Conservation (phyloP, 148 eudicot genomes). For the Nepenthes mirabilis region DNA sequence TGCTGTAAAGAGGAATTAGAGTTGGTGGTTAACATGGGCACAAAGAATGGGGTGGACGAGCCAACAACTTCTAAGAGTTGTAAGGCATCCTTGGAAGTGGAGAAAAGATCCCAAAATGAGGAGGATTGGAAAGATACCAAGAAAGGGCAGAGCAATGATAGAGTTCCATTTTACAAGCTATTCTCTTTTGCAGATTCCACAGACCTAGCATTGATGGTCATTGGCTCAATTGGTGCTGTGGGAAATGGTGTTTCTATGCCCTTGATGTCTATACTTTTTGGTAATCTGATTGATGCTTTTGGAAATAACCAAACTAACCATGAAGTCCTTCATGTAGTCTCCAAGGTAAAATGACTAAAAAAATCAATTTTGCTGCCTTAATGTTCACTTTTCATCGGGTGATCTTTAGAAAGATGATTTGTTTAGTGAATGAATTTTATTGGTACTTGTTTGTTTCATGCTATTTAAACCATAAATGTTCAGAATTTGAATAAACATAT, state of each 20-base stretch:
- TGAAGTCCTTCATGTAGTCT: constrained; percentile 23
- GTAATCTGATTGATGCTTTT: constrained; percentile 47
- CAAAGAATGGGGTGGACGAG: not conserved
- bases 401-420: not conserved
- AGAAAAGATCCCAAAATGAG: not conserved
- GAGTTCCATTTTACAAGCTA: constrained; percentile 49
- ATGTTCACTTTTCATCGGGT: not conserved
- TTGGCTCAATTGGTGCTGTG: constrained; percentile 50
- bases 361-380: not conserved
- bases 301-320: constrained; percentile 34
- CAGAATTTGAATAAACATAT: too few relatives aligned
- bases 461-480: too few relatives aligned
- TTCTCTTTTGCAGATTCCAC: constrained; percentile 52
- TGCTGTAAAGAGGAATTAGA: too few relatives aligned
- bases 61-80: not conserved
- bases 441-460: too few relatives aligned
- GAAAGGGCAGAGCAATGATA: constrained; percentile 8
- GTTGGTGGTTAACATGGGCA: not conserved
- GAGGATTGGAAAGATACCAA: not conserved
- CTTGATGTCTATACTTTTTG: constrained; percentile 44
- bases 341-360: constrained; percentile 21
- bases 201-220: constrained; percentile 42
- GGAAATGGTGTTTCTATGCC: constrained; percentile 54
- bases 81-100: not conserved
- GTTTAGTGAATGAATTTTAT: too few relatives aligned